Percentiles rank a stretch among this genome's conserved stretches.
Conservation (phyloP, 2,329 filamentous ascomycete genomes). For the Didymella sp. region DNA sequence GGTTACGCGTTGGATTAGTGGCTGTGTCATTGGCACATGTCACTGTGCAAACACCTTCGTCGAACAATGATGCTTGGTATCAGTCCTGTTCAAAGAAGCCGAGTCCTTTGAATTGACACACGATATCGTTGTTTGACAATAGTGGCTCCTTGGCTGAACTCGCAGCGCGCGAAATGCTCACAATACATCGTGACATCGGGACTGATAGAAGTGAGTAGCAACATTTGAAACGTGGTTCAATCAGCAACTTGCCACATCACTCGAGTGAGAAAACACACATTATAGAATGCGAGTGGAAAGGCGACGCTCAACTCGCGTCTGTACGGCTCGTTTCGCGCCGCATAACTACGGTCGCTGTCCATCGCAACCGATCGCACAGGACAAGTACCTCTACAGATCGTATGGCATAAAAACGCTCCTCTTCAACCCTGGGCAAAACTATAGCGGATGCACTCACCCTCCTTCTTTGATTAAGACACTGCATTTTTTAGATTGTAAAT, state of each 20-base stretch:
- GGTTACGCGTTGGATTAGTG: too few relatives aligned
- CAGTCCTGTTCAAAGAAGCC: too few relatives aligned
- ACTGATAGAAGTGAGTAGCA: too few relatives aligned
- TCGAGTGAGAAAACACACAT: neutral
- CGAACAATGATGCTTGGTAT: too few relatives aligned
- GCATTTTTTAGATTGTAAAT: neutral
- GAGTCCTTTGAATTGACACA: too few relatives aligned
- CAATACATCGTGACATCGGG: neutral
- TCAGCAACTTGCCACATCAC: too few relatives aligned
- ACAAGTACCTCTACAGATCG: neutral
- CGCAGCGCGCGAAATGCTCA: neutral
- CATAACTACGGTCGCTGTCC: slow-evolving; percentile 1
- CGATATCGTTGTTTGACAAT: too few relatives aligned
- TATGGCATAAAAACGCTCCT: neutral
- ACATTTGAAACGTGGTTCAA: too few relatives aligned
- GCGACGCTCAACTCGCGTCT: neutral
- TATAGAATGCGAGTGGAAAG: neutral
- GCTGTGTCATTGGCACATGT: too few relatives aligned
- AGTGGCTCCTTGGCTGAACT: too few relatives aligned
- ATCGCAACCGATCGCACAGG: neutral
- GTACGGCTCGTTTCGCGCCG: neutral
- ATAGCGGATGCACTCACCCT: neutral
- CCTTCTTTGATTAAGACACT: neutral
- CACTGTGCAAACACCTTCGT: too few relatives aligned
- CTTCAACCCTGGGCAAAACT: neutral